Conservation (phyloP, 352 stramenopile species). For the Phytophthora crassamura region DNA sequence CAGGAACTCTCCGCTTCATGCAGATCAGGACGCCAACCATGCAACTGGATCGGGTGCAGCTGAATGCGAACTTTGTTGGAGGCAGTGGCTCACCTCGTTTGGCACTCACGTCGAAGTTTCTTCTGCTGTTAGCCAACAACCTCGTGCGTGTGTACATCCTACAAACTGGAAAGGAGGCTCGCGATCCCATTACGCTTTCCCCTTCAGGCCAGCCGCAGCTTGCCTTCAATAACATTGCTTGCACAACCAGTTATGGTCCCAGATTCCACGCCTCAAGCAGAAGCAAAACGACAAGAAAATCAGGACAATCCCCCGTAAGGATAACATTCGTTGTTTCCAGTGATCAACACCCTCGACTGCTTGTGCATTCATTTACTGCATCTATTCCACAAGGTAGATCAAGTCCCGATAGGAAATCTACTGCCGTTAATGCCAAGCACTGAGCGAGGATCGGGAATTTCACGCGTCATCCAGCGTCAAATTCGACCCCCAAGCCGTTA, state of each 20-base stretch:
- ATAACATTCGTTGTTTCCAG: constrained; percentile 37
- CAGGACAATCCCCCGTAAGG: not conserved
- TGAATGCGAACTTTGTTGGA: constrained; percentile 39
- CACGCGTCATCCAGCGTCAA: not conserved
- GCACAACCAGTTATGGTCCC: constrained; percentile 8
- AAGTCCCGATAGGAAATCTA: constrained; percentile 12
- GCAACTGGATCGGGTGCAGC: constrained; percentile 23
- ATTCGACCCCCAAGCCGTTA: constrained; percentile 22
- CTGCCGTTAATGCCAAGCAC: constrained; percentile 3
- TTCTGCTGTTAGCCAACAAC: constrained; percentile 48
- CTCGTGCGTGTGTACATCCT: constrained; percentile 38
- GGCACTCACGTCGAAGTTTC: constrained; percentile 37
- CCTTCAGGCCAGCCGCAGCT: constrained; percentile 18
- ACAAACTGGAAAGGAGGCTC: constrained; percentile 31
- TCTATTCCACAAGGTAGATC: not conserved
- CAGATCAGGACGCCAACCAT: constrained; percentile 40
- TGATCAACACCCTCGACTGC: constrained; percentile 29
- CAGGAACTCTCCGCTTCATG: constrained; percentile 39
- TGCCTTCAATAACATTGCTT: constrained; percentile 35
- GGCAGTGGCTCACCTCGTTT: constrained; percentile 46
- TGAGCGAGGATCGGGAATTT: constrained; percentile 16
- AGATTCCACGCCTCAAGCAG: not conserved
- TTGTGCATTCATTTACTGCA: constrained; percentile 33
- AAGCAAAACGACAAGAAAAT: constrained; percentile 9
- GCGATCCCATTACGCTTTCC: constrained; percentile 27